Evolutionary conservation across 805 yeast species (phyloP).

Genomic region (Kuraishia cidri): DNA sequence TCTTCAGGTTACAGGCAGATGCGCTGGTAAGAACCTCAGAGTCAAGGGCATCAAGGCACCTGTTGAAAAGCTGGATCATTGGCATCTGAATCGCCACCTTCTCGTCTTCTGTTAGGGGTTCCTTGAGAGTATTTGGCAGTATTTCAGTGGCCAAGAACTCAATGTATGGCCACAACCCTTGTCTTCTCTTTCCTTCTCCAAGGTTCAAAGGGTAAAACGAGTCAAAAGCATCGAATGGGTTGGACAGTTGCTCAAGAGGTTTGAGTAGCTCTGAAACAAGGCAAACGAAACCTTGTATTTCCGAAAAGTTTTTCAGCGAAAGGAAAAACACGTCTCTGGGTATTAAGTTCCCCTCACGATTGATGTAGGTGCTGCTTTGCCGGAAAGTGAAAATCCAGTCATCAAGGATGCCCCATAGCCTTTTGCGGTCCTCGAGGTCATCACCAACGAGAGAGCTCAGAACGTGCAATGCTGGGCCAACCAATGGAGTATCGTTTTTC

Average conservation of each 20-base stretch:
- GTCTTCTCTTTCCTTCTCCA: slow-evolving; percentile 51
- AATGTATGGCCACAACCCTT: slow-evolving; percentile 74
- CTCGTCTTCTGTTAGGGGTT: slow-evolving; percentile 24
- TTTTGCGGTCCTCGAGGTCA: slow-evolving; percentile 28
- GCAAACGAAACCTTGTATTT: slow-evolving; percentile 50
- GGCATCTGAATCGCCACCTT: slow-evolving; percentile 39
- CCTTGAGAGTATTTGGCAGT: slow-evolving; percentile 40
- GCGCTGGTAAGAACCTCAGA: slow-evolving; percentile 42
- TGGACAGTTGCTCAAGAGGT: slow-evolving; percentile 21
- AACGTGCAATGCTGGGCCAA: slow-evolving; percentile 47
- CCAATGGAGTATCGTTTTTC: slow-evolving; percentile 15
- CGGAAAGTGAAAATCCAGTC: slow-evolving; percentile 46
- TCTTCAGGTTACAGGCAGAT: slow-evolving; percentile 31
- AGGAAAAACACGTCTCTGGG: slow-evolving; percentile 33
- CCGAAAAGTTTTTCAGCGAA: slow-evolving; percentile 42
- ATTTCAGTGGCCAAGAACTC: slow-evolving; percentile 66
- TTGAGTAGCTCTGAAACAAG: slow-evolving; percentile 31
- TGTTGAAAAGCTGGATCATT: slow-evolving; percentile 41
- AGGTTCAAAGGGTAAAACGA: slow-evolving; percentile 48
- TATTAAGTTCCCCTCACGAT: slow-evolving; percentile 8
- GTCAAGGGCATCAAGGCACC: slow-evolving; percentile 40
- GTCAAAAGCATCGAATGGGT: slow-evolving; percentile 13
- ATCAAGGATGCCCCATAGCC: slow-evolving; percentile 66
- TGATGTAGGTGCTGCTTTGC: slow-evolving; percentile 11
- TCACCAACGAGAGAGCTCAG: slow-evolving; percentile 47